Evolutionary conservation across 805 yeast species (phyloP), one percentile per base, ranked within the genome.

Genomic region (Candida multigemmis): DNA sequence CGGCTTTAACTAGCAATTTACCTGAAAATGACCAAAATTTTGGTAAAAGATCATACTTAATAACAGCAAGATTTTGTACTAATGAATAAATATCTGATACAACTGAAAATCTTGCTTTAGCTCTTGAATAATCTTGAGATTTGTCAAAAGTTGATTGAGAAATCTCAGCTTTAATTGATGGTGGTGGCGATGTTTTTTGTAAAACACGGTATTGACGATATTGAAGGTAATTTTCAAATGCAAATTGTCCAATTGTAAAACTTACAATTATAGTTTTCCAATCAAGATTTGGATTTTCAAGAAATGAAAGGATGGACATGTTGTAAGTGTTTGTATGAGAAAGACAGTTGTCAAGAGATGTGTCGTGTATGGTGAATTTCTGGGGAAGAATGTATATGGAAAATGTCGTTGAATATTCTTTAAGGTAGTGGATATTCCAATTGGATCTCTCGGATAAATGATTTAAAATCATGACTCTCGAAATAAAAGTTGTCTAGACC

Each of bases 251-350:
- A 10, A 78, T 60, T 4, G 93, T 68, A 44, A 85, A 74, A 2
- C 86, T 82, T 23, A 81, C 50, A 24, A 89, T 71, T 23, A 87
- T 60, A 8, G 65, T 43, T 46, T 84, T 85, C 96, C 96, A 91
- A 35, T 85, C 70, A 42, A 84, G 70, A 10, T 66, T 64, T 3
- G 91, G 77, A 25, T 56, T 60, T 46, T 85, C 94, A 33, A 79
- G 56, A 18, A 69, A 52, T 3, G 65, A 44, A 33, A 76, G 69
- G 8, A 74, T 35, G 66, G 59, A 21, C 7, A n/a, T 18, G 22
- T 8, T 16, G 49, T 50, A 51, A 50, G 55, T 39, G n/a, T n/a
- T n/a, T n/a, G n/a, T 30, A 7, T 21, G 19, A n/a, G n/a, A n/a
- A n/a, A n/a, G n/a, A n/a, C n/a, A n/a, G n/a, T n/a, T n/a, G n/a